These are phyloP conservation scores for Cladobotryum protrusum DNA, from an alignment of 2,329 filamentous ascomycete genomes.

Conservation along the genomic window DNA sequence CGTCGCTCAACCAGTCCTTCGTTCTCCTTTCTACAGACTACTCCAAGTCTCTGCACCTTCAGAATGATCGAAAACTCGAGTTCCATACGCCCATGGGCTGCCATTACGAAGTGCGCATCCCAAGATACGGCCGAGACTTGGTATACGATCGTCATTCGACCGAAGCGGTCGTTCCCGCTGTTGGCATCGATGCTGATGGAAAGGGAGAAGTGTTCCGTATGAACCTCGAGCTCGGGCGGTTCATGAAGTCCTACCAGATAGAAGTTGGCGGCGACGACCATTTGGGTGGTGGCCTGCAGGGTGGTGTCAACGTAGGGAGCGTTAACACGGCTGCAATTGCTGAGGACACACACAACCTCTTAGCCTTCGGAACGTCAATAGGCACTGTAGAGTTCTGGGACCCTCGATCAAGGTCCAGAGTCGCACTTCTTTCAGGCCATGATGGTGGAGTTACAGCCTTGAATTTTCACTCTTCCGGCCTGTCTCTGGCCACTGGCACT, in stretches of 20 bases:
- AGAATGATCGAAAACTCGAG: conserved; percentile 84
- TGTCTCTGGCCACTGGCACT: conserved; percentile 82
- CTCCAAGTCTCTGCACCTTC: conserved; percentile 88
- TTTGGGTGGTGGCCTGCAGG: conserved; percentile 72
- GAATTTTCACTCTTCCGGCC: conserved; percentile 75
- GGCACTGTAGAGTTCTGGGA: conserved; percentile 99
- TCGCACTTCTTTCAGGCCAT: conserved; percentile 66
- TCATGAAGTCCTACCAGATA: conserved; percentile 89
- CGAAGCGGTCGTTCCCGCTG: conserved; percentile 80
- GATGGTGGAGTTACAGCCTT: conserved; percentile 77
- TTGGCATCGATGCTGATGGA: conserved; percentile 79
- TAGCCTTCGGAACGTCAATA: conserved; percentile 87
- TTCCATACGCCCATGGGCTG: conserved; percentile 86
- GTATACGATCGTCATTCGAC: conserved; percentile 76
- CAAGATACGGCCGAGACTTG: conserved; percentile 85
- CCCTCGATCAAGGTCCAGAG: conserved; percentile 71
- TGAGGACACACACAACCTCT: conserved; percentile 79
- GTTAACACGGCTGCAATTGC: conserved; percentile 86
- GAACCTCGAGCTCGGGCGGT: conserved; percentile 85
- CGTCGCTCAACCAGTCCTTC: conserved; percentile 86
- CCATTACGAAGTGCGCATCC: conserved; percentile 84
- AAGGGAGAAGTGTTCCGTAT: conserved; percentile 88
- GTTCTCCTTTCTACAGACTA: conserved; percentile 84
- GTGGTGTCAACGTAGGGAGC: conserved; percentile 75
- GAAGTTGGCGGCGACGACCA: conserved; percentile 83